Evolutionary conservation across 1,284 basidiomycete genomes (phyloP).

Genomic region (Coniophora puteana): DNA sequence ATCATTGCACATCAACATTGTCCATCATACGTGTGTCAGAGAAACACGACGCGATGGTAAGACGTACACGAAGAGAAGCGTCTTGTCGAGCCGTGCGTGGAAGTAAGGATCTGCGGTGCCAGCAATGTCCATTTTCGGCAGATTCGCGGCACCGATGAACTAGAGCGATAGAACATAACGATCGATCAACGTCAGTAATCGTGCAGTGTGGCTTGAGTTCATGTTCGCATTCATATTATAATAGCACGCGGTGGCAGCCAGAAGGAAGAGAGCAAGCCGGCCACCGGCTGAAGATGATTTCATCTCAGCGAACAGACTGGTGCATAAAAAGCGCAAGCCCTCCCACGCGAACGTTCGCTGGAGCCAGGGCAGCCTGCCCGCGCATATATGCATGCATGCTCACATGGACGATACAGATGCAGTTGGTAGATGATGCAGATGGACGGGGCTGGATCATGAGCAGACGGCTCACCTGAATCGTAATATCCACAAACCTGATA

Average conservation of each 20-base stretch:
- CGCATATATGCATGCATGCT: too few species aligned
- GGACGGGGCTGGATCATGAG: too few species aligned
- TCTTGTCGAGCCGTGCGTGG: slow-evolving; percentile 59
- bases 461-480: slow-evolving; percentile 19
- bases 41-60: slow-evolving; percentile 2
- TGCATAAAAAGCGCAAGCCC: too few species aligned
- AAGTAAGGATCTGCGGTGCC: slow-evolving; percentile 72
- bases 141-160: slow-evolving; percentile 64
- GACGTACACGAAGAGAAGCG: slow-evolving; percentile 57
- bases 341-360: background rate
- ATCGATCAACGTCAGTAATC: background rate
- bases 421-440: too few species aligned
- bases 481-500: slow-evolving; percentile 24
- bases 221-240: too few species aligned
- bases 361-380: background rate
- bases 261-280: background rate
- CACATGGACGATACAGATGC: too few species aligned
- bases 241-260: too few species aligned
- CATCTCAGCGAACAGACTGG: too few species aligned
- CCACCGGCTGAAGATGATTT: too few species aligned
- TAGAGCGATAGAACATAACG: slow-evolving; percentile 23
- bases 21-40: slow-evolving; percentile 1
- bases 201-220: background rate
- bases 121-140: slow-evolving; percentile 69
- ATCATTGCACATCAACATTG: slow-evolving; percentile 2